Evolutionary conservation across 306 rosid genomes (phyloP).

Genomic region (Vicia sativa): DNA sequence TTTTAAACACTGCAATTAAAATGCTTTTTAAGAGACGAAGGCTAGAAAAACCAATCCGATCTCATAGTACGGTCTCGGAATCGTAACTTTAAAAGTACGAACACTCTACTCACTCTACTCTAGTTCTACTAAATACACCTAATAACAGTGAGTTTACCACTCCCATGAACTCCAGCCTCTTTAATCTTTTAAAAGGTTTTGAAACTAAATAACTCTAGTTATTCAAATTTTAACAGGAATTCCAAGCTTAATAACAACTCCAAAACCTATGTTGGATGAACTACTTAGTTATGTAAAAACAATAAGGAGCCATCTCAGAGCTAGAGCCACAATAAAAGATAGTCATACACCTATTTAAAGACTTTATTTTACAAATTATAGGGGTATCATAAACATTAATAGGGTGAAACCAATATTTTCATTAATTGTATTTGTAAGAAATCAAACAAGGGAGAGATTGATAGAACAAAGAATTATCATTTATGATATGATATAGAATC

Average conservation of each 20-base stretch:
- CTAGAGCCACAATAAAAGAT: conserved; percentile 3
- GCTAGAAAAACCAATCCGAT: neutral
- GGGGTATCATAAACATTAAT: conserved; percentile 7
- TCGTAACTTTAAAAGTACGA: neutral
- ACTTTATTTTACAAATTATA: neutral
- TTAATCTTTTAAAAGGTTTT: conserved; percentile 1
- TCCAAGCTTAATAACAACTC: neutral
- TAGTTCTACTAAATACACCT: conserved; percentile 3
- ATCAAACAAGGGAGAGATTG: neutral
- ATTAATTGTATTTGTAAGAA: neutral
- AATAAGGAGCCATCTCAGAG: neutral
- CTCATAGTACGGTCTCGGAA: conserved; percentile 11
- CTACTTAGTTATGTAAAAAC: conserved; percentile 23
- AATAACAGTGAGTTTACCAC: neutral
- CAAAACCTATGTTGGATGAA: neutral
- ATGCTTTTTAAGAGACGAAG: conserved; percentile 1
- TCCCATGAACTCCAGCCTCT: neutral
- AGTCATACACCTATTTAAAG: conserved; percentile 14
- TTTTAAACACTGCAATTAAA: conserved; percentile 3
- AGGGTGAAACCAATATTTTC: conserved; percentile 14
- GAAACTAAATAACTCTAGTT: neutral
- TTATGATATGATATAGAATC: conserved; percentile 16
- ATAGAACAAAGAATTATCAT: conserved; percentile 23
- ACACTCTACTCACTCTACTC: conserved; percentile 10
- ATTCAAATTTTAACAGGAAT: conserved; percentile 6